phyloP scores from a whole-genome alignment of 176 grass and related monocot genomes.

The Eleusine indica region DNA sequence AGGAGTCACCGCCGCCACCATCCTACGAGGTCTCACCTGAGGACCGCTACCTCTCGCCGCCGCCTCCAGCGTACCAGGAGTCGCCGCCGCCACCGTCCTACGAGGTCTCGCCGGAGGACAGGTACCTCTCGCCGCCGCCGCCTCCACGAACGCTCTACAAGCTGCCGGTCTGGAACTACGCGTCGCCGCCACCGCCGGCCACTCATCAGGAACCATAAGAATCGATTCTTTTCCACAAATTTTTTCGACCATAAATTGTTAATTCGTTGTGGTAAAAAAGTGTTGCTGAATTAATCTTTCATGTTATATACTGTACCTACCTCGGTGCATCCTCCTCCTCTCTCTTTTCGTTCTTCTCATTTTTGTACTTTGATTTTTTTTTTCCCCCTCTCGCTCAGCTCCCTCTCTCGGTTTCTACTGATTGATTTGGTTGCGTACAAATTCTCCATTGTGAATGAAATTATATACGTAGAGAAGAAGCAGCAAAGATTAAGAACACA shows the following conservation, averaged over 20 bases:
- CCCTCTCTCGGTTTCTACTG: not conserved
- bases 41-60: conserved; percentile 35
- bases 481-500: not conserved
- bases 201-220: conserved; percentile 24
- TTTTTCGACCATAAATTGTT: conserved; percentile 38
- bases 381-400: no score
- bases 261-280: conserved; percentile 44
- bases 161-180: conserved; percentile 21
- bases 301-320: not conserved
- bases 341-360: not conserved
- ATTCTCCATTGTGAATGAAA: conserved; percentile 24
- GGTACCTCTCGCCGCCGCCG: conserved; percentile 50
- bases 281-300: conserved; percentile 16
- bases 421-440: conserved; percentile 31
- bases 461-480: not conserved
- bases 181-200: conserved; percentile 54
- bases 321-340: not conserved
- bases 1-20: conserved; percentile 7
- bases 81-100: conserved; percentile 31
- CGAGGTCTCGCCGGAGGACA: conserved; percentile 47
- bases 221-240: conserved; percentile 40
- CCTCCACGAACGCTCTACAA: conserved; percentile 7
- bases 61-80: conserved; percentile 9
- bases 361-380: not conserved
- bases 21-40: conserved; percentile 48